Base-by-base conservation (phyloP, 148 eudicot species). In the Tetragonia tetragonoides region DNA sequence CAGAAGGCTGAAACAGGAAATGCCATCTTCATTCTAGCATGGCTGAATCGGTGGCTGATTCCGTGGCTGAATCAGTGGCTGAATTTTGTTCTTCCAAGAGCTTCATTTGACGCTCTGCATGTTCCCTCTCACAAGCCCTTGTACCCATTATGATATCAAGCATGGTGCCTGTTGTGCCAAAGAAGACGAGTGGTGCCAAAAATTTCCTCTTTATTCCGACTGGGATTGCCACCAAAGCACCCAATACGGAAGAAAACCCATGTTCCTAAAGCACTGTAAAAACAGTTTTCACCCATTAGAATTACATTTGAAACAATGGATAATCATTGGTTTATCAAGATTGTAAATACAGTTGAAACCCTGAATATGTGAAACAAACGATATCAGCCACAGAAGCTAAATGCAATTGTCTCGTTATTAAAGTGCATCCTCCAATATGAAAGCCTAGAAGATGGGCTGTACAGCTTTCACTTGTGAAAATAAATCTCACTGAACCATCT, bases 171-270 rank as follows among this genome's bases (percentile, higher is more conserved):
- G 97, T 95, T 20, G 99, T 95, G 28, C 99, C 99, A 38, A 92
- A 92, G 89, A 95, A 95, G 44, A 95, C 97, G 5, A 95, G 96
- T 51, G 99, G 99, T 5, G 91, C 97, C 84, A 95, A 75, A 2
- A 97, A 95, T 82, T 92, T 92, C 65, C 83, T 87, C 83, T 83
- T 95, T 75, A 92, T 92, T 46, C 97, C 97, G 23, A 95, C 94
- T 16, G 99, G 99, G 68, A 95, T 95, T 1, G 99, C 97, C 42
- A 91, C 77, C 88, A 95, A 80, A 83, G 99, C 99, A 74, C 99
- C 99, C 69, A 89, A 87, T 49, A 95, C 96, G 10, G 99, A 95
- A 95, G 88, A 95, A 95, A n/a, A 92, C 91, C 98, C 99, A 95
- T 15, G 97, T 95, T 46, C 97, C 99, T 68, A 95, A 77, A 64